Conservation (phyloP, 169 alveolate species). For the Babesia bigemina region DNA sequence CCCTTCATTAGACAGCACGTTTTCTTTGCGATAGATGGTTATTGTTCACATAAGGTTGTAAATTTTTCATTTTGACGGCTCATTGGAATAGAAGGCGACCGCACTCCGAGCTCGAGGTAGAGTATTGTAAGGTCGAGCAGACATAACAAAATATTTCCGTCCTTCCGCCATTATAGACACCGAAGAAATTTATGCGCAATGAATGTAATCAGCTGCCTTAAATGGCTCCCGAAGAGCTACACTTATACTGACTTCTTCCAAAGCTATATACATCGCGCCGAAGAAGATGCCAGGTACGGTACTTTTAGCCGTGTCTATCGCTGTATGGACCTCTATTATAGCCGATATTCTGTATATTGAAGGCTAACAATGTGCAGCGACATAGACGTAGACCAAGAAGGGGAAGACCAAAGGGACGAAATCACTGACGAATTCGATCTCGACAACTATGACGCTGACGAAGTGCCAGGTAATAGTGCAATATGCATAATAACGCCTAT, state of each 20-base stretch:
- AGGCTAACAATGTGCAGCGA: constrained; percentile 8
- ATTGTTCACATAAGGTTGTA: neutral
- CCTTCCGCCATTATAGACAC: constrained; percentile 4
- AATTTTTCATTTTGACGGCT: neutral
- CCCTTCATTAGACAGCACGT: neutral
- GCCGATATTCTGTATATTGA: neutral
- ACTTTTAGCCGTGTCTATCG: neutral
- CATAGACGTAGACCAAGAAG: constrained; percentile 6
- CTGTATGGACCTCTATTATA: neutral
- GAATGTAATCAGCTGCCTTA: constrained; percentile 50
- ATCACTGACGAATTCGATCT: constrained; percentile 48
- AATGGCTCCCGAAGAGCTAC: constrained; percentile 62
- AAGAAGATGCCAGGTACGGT: constrained; percentile 30
- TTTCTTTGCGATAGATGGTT: neutral
- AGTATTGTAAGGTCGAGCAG: no score
- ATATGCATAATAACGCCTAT: no score
- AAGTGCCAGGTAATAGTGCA: constrained; percentile 33
- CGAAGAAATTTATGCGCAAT: neutral
- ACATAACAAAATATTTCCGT: neutral
- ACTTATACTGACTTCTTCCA: constrained; percentile 56
- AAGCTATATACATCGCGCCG: constrained; percentile 35
- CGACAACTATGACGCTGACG: constrained; percentile 58
- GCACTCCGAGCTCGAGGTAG: no score
- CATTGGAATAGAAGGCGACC: no score
- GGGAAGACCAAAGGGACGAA: constrained; percentile 22